Base-by-base conservation (phyloP, 768 basidiomycete species). In the Amanita muscaria region DNA sequence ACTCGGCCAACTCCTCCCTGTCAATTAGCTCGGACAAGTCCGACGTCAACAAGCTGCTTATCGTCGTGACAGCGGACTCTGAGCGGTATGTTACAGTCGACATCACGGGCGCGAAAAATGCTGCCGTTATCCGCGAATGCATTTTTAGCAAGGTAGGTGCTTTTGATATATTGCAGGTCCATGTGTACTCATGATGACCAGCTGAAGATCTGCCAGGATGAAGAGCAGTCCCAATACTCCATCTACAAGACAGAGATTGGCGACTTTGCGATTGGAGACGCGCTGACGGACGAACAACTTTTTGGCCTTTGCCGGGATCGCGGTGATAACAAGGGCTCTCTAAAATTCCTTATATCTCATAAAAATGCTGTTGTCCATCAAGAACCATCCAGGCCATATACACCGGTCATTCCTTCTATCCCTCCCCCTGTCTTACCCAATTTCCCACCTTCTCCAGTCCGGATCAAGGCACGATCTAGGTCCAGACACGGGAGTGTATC, bases 181-280 rank as follows among this genome's bases (percentile, higher is more conserved):
- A 36, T 53, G n/a, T 44, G 25, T 50, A 18, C 50, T 44, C 33
- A 46, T 33, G 21, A 35, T 21, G 31, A 49, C 5, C 50, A 90
- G 88, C 67, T 91, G 49, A 77, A 80, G 57, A 84, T 97, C 33
- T 71, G 73, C 29, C 88, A 90, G 55, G 92, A 93, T 48, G 88
- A 94, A 46, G 70, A 72, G 32, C 81, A 86, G 57, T 60, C 70
- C 6, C 77, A 73, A 22, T 82, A 83, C 58, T 77, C 81, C 19
- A 83, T 98, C 44, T 91, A 88, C 67, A 83, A 80, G 49, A 94
- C 91, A 1, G 86, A 88, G 62, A 83, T 96, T 54, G 88, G 86
- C 47, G 74, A 77, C 21, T 83, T 71, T 51, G 83, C 84, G 14
- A 74, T 84, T 34, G 79, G 87, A 3, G 80, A 80, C 11, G 77